These are phyloP conservation scores for Coelastrella sp. DNA, from an alignment of 139 green algal genomes.

Conservation along the genomic window DNA sequence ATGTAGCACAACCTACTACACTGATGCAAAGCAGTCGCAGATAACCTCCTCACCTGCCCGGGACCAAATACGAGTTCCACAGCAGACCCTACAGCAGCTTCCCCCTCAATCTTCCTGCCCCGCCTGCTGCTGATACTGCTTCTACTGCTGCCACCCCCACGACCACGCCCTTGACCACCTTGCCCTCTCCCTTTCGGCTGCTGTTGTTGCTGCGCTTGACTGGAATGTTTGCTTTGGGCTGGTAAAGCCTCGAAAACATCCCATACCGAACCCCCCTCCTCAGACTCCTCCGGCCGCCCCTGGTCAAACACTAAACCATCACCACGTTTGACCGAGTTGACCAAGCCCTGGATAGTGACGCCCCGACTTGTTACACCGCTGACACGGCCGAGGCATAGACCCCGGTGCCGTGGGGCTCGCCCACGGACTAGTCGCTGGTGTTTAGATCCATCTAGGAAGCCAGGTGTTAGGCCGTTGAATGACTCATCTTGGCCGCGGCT, in stretches of 20 bases:
- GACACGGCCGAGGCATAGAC: slow-evolving; percentile 69
- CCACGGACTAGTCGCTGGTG: slow-evolving; percentile 88
- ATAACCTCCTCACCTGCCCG: slow-evolving; percentile 40
- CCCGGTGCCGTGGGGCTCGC: slow-evolving; percentile 77
- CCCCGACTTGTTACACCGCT: slow-evolving; percentile 20
- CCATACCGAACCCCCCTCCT: slow-evolving; percentile 76
- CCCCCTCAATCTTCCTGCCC: not conserved
- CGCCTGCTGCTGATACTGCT: slow-evolving; percentile 21
- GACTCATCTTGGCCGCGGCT: slow-evolving; percentile 83
- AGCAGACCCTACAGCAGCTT: slow-evolving; percentile 6
- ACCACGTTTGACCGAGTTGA: slow-evolving; percentile 68
- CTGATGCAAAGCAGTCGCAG: no score
- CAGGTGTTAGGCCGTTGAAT: slow-evolving; percentile 76
- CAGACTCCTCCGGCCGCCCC: slow-evolving; percentile 65
- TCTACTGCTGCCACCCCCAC: not conserved
- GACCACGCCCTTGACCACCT: not conserved
- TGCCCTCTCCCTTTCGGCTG: slow-evolving; percentile 2
- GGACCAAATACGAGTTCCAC: slow-evolving; percentile 64
- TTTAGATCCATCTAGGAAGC: slow-evolving; percentile 81
- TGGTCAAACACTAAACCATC: slow-evolving; percentile 88
- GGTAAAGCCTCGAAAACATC: not conserved
- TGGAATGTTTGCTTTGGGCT: not conserved
- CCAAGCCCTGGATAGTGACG: slow-evolving; percentile 42
- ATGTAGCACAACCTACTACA: not conserved
- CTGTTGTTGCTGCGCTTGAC: slow-evolving; percentile 14